phyloP scores from a whole-genome alignment of 805 yeast genomes.

The Candida ascalaphidarum region DNA sequence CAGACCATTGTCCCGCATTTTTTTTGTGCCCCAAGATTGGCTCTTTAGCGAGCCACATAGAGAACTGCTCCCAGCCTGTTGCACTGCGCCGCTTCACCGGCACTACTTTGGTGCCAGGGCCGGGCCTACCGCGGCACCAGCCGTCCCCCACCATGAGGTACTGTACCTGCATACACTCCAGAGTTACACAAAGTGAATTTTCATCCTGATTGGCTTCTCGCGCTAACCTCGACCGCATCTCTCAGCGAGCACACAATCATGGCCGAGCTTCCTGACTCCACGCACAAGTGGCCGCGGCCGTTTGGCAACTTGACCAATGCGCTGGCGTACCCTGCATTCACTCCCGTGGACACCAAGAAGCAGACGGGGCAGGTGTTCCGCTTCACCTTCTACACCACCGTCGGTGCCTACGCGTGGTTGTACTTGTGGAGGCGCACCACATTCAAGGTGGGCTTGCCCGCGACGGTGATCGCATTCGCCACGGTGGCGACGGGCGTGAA shows the following conservation, averaged over 20 bases:
- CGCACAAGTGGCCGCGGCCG: conserved; percentile 33
- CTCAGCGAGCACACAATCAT: neutral
- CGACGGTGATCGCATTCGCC: conserved; percentile 34
- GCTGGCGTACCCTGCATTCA: conserved; percentile 38
- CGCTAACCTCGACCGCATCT: neutral
- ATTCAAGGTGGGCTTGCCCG: conserved; percentile 31
- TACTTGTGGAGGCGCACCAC: conserved; percentile 36
- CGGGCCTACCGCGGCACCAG: too few species aligned
- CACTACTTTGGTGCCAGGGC: too few species aligned
- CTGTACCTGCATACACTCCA: too few species aligned
- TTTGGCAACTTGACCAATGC: conserved; percentile 30
- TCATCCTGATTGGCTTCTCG: conserved; percentile 9
- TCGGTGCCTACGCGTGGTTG: conserved; percentile 41
- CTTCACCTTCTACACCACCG: conserved; percentile 38
- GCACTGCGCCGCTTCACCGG: too few species aligned
- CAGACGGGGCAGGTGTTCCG: conserved; percentile 40
- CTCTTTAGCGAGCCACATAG: too few species aligned
- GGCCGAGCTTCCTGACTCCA: conserved; percentile 23
- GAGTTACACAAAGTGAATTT: too few species aligned
- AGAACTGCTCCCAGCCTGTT: too few species aligned
- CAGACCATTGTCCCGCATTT: too few species aligned
- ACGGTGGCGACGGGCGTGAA: conserved; percentile 43
- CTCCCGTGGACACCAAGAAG: conserved; percentile 48
- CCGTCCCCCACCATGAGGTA: too few species aligned
- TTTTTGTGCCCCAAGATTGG: too few species aligned